A percentile compares a stretch with the other conserved stretches of the same genome.
These are phyloP conservation scores for Mucor lusitanicus DNA, from an alignment of 371 early-diverging fungal species.

Conservation along the genomic window DNA sequence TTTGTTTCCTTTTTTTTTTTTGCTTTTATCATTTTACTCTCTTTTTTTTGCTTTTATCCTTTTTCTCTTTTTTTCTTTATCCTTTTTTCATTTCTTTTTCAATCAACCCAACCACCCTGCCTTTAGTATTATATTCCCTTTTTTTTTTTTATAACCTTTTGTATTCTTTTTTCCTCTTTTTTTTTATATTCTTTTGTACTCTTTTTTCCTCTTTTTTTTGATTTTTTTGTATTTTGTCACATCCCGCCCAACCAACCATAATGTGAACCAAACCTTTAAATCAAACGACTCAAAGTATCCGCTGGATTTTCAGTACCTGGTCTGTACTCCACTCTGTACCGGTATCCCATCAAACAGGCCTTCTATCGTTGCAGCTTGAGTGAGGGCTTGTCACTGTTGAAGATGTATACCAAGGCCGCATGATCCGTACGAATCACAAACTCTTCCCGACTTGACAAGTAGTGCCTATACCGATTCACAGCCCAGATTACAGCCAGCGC, in stretches of 20 bases:
- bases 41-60: too few species aligned
- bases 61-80: too few species aligned
- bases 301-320: conserved; percentile 27
- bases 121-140: too few species aligned
- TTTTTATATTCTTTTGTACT: background rate
- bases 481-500: conserved; percentile 25
- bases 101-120: too few species aligned
- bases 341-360: conserved; percentile 23
- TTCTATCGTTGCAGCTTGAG: conserved; percentile 31
- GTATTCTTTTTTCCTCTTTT: too few species aligned
- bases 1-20: too few species aligned
- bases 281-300: conserved; percentile 29
- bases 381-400: conserved; percentile 9
- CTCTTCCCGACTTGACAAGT: conserved; percentile 18
- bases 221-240: background rate
- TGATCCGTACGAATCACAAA: conserved; percentile 40
- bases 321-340: conserved; percentile 22
- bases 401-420: conserved; percentile 19
- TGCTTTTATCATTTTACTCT: too few species aligned
- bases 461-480: conserved; percentile 28
- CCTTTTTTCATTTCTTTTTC: too few species aligned
- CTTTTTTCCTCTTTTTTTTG: background rate
- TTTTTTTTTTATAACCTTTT: too few species aligned
- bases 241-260: background rate
- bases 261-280: background rate